These are phyloP conservation scores for Echinosophora koreensis DNA, from an alignment of 306 rosid genomes.

Conservation along the genomic window DNA sequence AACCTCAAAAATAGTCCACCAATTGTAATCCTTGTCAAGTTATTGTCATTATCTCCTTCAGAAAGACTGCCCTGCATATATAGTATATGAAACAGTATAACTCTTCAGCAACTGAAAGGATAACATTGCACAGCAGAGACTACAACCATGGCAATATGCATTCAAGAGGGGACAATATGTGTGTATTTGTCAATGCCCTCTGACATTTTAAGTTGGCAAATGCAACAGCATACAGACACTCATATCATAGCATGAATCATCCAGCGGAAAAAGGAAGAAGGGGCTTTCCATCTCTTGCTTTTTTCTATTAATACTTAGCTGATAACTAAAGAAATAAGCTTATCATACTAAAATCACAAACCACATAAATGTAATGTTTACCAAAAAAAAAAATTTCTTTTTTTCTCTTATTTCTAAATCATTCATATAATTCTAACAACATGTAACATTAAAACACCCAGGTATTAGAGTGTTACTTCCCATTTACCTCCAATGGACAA, in stretches of 20 bases:
- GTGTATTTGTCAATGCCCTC: neutral
- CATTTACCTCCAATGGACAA: constrained; percentile 28
- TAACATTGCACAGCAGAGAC: constrained; percentile 26
- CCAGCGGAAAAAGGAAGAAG: constrained; percentile 1
- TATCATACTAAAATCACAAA: constrained; percentile 16
- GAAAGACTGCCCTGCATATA: constrained; percentile 82
- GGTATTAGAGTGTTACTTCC: constrained; percentile 21
- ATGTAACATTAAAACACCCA: neutral
- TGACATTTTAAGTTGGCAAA: neutral
- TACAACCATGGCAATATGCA: constrained; percentile 31
- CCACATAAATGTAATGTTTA: constrained; percentile 10
- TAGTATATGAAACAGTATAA: constrained; percentile 48
- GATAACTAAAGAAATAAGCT: neutral
- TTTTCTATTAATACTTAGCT: neutral
- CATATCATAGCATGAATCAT: constrained; percentile 24
- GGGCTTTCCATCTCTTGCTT: constrained; percentile 14
- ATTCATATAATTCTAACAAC: constrained; percentile 27
- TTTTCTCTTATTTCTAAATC: constrained; percentile 13
- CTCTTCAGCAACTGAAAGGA: constrained; percentile 32
- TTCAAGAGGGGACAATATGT: neutral
- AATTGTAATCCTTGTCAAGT: constrained; percentile 82
- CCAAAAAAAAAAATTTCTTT: constrained; percentile 1
- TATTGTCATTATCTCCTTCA: constrained; percentile 80
- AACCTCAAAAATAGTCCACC: constrained; percentile 91
- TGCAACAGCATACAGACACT: neutral